Evolutionary conservation across 1,139 yeast species (phyloP), one percentile per base, ranked within the genome.

Genomic region (Debaryomyces udenii): DNA sequence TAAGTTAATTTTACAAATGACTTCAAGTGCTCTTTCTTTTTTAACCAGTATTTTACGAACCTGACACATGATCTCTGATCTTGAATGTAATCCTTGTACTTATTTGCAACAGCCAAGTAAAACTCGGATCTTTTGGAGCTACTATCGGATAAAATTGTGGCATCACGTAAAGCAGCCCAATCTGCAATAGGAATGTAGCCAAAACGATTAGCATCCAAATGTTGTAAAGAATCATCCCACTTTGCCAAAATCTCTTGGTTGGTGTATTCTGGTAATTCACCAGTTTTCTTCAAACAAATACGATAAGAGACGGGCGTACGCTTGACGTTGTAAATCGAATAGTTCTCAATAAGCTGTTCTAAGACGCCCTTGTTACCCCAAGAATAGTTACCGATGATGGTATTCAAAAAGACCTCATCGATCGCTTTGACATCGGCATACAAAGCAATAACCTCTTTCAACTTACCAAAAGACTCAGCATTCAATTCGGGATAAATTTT

Each of bases 151-250:
- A 78, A 76, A 36, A 85, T 75, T 4, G 93, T 85, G 10, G 91
- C 86, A 60, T 83, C 89, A 64, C 91, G 76, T 45, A 90, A 68
- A 1, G 96, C 87, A 37, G 91, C 83, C 93, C 96, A 87, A 65
- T 88, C 96, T 18, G 93, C 94, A 55, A 81, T 80, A 9, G 95
- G 91, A 52, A 83, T 82, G 53, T 81, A 83, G 27, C 60, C 65
- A 61, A 76, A 79, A 6, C 80, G 78, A 40, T 74, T 72, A 16
- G 65, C 60, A 46, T 83, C 88, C 51, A 83, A 75, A 45, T 72
- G 68, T 10, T 57, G 45, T 38, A 85, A 64, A 31, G 86, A 69
- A 40, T 78, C 78, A 47, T 76, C 68, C 90, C 95, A 88, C 48
- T 79, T 70, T 18, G 60, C 55, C 47, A 83, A 62, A 43, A 86